These are phyloP conservation scores for Monosporascus sp. DNA, from an alignment of 2,329 filamentous ascomycete genomes.

Conservation along the genomic window DNA sequence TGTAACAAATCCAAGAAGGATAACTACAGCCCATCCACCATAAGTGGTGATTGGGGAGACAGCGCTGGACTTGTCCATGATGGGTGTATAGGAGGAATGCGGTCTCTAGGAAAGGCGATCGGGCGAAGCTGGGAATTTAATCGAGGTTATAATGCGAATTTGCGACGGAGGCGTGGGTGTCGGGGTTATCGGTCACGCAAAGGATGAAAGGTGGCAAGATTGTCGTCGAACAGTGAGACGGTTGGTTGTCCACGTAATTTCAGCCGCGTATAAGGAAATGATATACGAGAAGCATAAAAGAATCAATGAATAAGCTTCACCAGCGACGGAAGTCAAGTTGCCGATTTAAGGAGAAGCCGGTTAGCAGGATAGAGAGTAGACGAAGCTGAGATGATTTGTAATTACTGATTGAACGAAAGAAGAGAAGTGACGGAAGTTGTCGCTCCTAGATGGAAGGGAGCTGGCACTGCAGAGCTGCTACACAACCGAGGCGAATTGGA, in stretches of 20 bases:
- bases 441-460: not conserved
- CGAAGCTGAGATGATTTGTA: not conserved
- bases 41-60: constrained; percentile 26
- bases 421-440: not conserved
- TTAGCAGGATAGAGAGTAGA: not conserved
- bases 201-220: too few relatives aligned
- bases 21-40: constrained; percentile 30
- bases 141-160: too few relatives aligned
- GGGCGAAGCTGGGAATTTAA: not conserved
- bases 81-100: constrained; percentile 3
- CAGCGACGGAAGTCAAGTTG: too few relatives aligned
- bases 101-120: not conserved
- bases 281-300: too few relatives aligned
- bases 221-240: too few relatives aligned
- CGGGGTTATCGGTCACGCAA: too few relatives aligned
- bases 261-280: too few relatives aligned
- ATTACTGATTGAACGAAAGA: not conserved
- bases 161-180: too few relatives aligned
- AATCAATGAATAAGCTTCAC: too few relatives aligned
- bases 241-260: too few relatives aligned
- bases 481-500: not conserved
- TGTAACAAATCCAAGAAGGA: constrained; percentile 23
- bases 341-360: not conserved
- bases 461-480: not conserved
- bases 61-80: constrained; percentile 21